These are phyloP conservation scores for Microthlaspi erraticum DNA, from an alignment of 345 rosid species.

Conservation along the genomic window DNA sequence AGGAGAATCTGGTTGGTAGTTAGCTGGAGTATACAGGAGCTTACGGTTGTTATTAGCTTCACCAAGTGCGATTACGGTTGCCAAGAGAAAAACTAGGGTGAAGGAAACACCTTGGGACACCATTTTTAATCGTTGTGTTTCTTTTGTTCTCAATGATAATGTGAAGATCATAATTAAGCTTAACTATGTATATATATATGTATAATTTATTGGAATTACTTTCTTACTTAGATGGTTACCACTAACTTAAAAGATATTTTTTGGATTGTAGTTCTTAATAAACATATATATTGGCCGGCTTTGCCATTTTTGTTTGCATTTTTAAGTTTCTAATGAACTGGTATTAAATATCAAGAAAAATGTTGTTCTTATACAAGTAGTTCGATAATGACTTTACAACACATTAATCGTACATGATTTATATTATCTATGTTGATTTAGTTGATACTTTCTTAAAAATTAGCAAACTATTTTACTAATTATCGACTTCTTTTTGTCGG, in stretches of 20 bases:
- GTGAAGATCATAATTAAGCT: slow-evolving; percentile 13
- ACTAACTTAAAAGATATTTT: slow-evolving; percentile 14
- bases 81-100: slow-evolving; percentile 21
- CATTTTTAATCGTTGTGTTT: slow-evolving; percentile 31
- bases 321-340: slow-evolving; percentile 2
- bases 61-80: slow-evolving; percentile 14
- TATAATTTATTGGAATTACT: not conserved
- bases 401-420: not conserved
- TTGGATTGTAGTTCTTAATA: not conserved
- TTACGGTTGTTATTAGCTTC: slow-evolving; percentile 39
- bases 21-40: slow-evolving; percentile 6
- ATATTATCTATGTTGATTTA: slow-evolving; percentile 3
- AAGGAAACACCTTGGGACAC: slow-evolving; percentile 17
- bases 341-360: slow-evolving; percentile 11
- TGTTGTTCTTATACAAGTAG: not conserved
- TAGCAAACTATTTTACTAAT: slow-evolving; percentile 1
- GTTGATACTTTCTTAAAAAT: not conserved
- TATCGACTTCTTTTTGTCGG: slow-evolving; percentile 18
- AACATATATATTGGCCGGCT: slow-evolving; percentile 18
- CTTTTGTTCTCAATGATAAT: slow-evolving; percentile 25
- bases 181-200: slow-evolving; percentile 19
- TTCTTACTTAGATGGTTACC: slow-evolving; percentile 30
- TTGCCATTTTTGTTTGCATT: slow-evolving; percentile 9
- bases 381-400: not conserved
- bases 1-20: slow-evolving; percentile 28